Evolutionary conservation across 768 basidiomycete species (phyloP).

Genomic region (Hortiboletus campestris): DNA sequence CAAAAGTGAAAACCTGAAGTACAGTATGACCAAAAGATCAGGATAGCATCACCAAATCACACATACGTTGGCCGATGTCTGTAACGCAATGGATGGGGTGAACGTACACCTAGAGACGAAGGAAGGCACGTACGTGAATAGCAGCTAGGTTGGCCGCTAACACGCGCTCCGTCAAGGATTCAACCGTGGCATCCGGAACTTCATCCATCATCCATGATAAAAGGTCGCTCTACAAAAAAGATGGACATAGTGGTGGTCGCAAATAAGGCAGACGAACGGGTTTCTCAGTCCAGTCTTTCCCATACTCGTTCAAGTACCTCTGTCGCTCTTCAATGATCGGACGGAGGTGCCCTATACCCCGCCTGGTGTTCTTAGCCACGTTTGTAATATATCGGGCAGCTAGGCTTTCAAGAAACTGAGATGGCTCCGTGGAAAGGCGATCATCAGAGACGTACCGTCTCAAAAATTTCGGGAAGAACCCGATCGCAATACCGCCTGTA

Average conservation of each 20-base stretch:
- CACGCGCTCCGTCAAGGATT: conserved; percentile 11
- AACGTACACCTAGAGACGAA: not conserved
- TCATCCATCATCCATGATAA: conserved; percentile 13
- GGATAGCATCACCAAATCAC: too few relatives aligned
- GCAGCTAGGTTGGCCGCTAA: conserved; percentile 15
- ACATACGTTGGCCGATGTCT: not conserved
- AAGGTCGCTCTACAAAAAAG: conserved; percentile 27
- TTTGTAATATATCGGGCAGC: conserved; percentile 14
- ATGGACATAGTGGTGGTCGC: not conserved
- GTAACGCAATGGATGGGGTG: too few relatives aligned
- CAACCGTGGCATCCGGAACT: not conserved
- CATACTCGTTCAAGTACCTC: conserved; percentile 20
- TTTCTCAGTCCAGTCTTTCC: conserved; percentile 29
- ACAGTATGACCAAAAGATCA: not conserved
- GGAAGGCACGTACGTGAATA: conserved; percentile 18
- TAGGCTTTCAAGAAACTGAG: conserved; percentile 8
- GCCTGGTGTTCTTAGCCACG: not conserved
- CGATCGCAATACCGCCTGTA: conserved; percentile 17
- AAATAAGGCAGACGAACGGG: conserved; percentile 26
- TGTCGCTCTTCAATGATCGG: conserved; percentile 33
- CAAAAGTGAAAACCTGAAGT: not conserved
- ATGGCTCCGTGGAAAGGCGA: not conserved
- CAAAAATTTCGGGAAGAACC: conserved; percentile 32
- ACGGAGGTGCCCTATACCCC: conserved; percentile 13
- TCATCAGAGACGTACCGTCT: conserved; percentile 26